phyloP scores from a whole-genome alignment of 306 rosid genomes.

The Fragaria nilgerrensis region DNA sequence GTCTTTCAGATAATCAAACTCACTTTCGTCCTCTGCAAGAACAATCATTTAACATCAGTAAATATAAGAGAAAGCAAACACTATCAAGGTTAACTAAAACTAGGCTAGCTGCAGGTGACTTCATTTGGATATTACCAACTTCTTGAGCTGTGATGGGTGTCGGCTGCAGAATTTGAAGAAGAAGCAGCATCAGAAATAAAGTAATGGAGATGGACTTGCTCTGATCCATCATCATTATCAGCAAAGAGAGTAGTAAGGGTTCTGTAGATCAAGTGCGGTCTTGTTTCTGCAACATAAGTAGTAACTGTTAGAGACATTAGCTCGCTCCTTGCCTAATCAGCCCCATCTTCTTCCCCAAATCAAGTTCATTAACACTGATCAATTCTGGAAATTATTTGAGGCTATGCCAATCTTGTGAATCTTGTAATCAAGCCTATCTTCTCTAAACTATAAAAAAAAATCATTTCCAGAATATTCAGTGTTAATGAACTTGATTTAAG shows the following conservation, averaged over 20 bases:
- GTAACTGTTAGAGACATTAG: no score
- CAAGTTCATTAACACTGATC: no score
- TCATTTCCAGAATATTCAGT: no score
- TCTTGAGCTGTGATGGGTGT: not conserved
- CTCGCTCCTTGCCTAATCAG: no score
- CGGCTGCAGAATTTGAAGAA: not conserved
- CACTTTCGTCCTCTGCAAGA: constrained; percentile 33
- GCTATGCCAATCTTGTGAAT: no score
- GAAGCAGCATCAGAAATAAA: not conserved
- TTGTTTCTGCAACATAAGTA: not conserved
- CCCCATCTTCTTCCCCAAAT: no score
- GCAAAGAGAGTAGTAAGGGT: not conserved
- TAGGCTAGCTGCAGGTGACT: not conserved
- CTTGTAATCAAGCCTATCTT: no score
- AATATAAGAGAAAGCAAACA: not conserved
- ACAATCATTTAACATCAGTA: not conserved
- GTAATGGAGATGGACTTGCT: not conserved
- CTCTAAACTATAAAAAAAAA: no score
- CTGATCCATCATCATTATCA: not conserved
- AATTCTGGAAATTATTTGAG: no score
- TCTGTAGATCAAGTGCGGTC: not conserved
- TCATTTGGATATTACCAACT: not conserved
- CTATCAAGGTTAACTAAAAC: not conserved
- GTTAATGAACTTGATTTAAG: no score
- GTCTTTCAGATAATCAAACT: constrained; percentile 22